Base-by-base conservation (phyloP, 306 rosid species). In the Vigna reflexopilosa region DNA sequence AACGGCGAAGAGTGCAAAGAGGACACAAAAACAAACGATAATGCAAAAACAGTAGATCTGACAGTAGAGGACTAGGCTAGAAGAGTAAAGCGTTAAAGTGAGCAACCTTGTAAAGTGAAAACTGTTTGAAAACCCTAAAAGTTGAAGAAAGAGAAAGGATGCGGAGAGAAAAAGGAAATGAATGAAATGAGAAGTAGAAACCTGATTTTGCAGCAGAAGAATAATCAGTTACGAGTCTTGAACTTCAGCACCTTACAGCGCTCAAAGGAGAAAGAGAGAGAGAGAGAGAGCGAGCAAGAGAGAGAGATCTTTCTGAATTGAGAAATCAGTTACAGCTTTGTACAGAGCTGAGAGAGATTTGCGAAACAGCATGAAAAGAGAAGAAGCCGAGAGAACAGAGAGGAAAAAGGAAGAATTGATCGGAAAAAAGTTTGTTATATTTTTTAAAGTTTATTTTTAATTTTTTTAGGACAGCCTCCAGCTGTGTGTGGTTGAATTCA, bases 321-420 rank as follows among this genome's bases (percentile, higher is more conserved):
- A 73, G 47, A 81, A 76, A 71, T 72, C 73, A 85, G 84, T 75
- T 73, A 85, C 85, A 70, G 90, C 52, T 70, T 76, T 75, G 83
- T 76, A 83, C 92, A 89, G 89, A 89, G 88, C 86, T 83, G 77
- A 80, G 72, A 72, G 28, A 73, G 63, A 85, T 80, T 61, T 14
- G 82, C 76, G 78, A 72, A 65, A 52, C 75, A 57, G 15, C n/a
- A 5, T n/a, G 59, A 50, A 69, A 69, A 15, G 36, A 9, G 24
- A 44, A 13, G 26, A 48, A 24, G 54, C 52, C 12, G 54, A 8
- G 36, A 22, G 32, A 24, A 66, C 47, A 15, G 54, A 8, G 36
- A 22, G 19, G 36, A 38, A 38, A 78, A 38, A 78, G 26, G 12
- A 14, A 32, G 51, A 9, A 22, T 22, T 79, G 36, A 32, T 67